Conservation (phyloP, 768 basidiomycete genomes). For the Kondoa malvinella region DNA sequence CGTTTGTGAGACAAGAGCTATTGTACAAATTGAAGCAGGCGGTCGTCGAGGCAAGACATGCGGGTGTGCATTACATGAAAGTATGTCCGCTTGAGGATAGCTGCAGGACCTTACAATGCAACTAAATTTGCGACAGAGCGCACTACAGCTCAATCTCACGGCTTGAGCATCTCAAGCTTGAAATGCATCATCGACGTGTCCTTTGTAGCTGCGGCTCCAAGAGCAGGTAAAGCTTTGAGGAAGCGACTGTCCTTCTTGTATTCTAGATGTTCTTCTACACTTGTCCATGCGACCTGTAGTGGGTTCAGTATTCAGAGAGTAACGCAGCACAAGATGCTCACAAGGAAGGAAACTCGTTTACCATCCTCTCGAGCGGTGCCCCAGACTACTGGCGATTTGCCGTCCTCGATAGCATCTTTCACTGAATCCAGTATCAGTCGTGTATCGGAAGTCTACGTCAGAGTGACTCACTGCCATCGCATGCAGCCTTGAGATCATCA, state of each 20-base stretch:
- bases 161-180: background rate
- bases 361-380: background rate
- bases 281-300: background rate
- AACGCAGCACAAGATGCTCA: background rate
- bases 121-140: no score
- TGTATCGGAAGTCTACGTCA: background rate
- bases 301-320: background rate
- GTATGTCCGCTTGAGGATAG: no score
- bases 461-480: background rate
- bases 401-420: background rate
- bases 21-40: no score
- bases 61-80: no score
- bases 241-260: background rate
- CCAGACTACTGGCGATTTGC: background rate
- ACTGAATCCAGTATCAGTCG: background rate
- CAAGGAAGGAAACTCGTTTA: background rate
- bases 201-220: background rate
- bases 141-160: no score
- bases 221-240: background rate
- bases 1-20: no score
- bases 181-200: background rate
- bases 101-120: no score
- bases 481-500: background rate
- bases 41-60: no score
- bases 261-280: background rate